Conservation (phyloP, 2,329 filamentous ascomycete species). For the Diaporthe sp. region DNA sequence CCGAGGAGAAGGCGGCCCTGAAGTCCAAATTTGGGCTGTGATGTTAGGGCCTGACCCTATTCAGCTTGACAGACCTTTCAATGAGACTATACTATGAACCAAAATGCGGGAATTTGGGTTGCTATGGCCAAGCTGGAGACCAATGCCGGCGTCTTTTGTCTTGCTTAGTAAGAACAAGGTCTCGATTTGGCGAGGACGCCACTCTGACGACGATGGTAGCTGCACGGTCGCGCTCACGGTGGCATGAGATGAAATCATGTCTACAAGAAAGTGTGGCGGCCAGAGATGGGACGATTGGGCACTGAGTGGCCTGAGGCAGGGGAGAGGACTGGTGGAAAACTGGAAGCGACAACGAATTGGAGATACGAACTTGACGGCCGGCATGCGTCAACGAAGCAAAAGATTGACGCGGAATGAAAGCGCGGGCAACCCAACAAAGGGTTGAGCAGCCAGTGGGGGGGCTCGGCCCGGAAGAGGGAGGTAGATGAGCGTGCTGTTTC, state of each 20-base stretch:
- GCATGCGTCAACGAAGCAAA: conserved; percentile 9
- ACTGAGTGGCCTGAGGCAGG: not conserved
- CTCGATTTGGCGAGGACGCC: not conserved
- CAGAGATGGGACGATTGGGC: not conserved
- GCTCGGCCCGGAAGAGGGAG: not conserved
- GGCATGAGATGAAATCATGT: not conserved
- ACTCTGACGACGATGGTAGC: not conserved
- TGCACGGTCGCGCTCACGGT: not conserved
- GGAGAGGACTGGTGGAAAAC: not conserved
- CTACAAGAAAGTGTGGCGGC: not conserved
- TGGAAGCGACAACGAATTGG: not conserved
- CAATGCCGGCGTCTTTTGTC: not conserved
- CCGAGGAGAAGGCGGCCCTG: conserved; percentile 61
- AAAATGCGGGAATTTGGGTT: not conserved
- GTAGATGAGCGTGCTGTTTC: not conserved
- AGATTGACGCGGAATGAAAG: conserved; percentile 9
- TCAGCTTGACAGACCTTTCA: not conserved
- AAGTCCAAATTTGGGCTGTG: conserved; percentile 54
- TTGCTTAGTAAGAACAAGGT: not conserved
- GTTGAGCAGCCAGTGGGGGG: not conserved
- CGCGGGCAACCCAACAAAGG: not conserved
- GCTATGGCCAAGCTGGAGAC: not conserved
- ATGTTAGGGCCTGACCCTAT: not conserved
- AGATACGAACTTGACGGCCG: conserved; percentile 12
- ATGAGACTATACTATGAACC: not conserved